These are phyloP conservation scores for Cladosporium sp. DNA, from an alignment of 2,329 filamentous ascomycete species.

Conservation along the genomic window DNA sequence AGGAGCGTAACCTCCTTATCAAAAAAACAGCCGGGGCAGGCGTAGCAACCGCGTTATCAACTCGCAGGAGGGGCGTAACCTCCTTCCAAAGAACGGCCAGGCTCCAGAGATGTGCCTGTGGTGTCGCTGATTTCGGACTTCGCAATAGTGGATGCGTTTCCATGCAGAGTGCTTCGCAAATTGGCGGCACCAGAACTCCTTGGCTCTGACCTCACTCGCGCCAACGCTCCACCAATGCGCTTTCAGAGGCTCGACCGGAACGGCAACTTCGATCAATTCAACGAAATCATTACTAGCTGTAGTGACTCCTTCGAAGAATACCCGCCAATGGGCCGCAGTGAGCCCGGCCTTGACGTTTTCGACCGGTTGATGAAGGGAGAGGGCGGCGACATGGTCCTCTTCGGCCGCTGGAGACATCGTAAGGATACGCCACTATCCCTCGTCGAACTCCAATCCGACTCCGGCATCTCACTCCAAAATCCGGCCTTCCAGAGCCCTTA, in stretches of 20 bases:
- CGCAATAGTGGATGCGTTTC: background rate
- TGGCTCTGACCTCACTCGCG: no score
- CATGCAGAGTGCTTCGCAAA: background rate
- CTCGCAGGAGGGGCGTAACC: background rate
- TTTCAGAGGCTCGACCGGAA: background rate
- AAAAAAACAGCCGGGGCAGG: background rate
- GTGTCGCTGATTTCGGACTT: background rate
- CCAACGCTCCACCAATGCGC: no score
- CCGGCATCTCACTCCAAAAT: slow-evolving; percentile 43
- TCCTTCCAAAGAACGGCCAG: background rate
- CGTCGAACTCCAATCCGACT: background rate
- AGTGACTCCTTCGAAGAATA: background rate
- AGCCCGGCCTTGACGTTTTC: background rate
- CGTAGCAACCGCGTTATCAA: background rate
- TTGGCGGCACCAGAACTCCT: background rate
- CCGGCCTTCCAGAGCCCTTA: slow-evolving; percentile 42
- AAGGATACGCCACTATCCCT: slow-evolving; percentile 1
- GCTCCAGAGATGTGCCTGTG: background rate
- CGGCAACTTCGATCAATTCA: background rate
- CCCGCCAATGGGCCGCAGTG: background rate
- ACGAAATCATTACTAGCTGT: slow-evolving; percentile 1
- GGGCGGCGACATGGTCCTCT: background rate
- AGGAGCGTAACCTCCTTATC: background rate
- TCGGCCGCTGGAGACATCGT: slow-evolving; percentile 13
- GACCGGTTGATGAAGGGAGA: background rate